phyloP scores from a whole-genome alignment of 345 rosid species.

The Salix dunnii region DNA sequence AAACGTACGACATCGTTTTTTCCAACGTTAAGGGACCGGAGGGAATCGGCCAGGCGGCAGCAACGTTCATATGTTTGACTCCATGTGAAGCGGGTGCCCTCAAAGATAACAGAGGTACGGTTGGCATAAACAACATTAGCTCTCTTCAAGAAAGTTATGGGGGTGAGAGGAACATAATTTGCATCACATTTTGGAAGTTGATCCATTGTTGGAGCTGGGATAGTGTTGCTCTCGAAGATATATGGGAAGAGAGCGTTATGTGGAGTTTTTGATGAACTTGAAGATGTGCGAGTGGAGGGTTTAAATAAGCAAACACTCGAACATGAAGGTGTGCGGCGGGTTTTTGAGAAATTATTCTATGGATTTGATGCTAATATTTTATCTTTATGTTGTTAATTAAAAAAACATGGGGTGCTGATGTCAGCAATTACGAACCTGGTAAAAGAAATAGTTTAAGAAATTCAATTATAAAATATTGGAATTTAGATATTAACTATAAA shows the following conservation, averaged over 20 bases:
- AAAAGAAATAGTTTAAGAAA: no score
- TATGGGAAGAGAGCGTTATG: not conserved
- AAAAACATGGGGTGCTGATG: no score
- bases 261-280: not conserved
- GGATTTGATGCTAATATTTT: not conserved
- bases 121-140: constrained; percentile 47
- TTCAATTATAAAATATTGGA: no score
- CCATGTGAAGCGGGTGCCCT: constrained; percentile 58
- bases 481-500: no score
- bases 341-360: not conserved
- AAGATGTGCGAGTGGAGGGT: not conserved
- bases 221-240: not conserved
- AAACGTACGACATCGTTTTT: constrained; percentile 52
- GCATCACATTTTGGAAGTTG: constrained; percentile 50
- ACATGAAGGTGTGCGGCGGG: not conserved
- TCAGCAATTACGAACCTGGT: no score
- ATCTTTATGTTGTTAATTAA: no score
- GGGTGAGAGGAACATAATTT: constrained; percentile 60
- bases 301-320: not conserved
- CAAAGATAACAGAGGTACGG: constrained; percentile 56
- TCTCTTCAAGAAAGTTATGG: constrained; percentile 55
- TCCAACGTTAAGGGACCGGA: constrained; percentile 45
- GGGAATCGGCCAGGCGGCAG: constrained; percentile 58
- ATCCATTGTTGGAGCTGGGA: constrained; percentile 31
- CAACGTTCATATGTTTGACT: constrained; percentile 59